phyloP scores from a whole-genome alignment of 2,329 filamentous ascomycete genomes.

The Fusarium coicis region DNA sequence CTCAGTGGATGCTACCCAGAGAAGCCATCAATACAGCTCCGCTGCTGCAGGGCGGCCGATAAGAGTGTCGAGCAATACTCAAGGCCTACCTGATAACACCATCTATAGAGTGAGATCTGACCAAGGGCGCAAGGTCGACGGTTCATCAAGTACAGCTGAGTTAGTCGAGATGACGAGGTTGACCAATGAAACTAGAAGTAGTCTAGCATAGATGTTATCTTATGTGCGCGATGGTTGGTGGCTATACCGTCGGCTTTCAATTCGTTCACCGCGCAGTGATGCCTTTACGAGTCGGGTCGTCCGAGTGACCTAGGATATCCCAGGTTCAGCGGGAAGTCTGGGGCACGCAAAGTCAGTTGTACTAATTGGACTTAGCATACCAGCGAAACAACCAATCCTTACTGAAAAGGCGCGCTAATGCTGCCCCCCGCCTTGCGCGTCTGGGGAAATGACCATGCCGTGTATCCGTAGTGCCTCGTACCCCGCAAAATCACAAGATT shows the following conservation, averaged over 20 bases:
- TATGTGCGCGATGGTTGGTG: fast-evolving
- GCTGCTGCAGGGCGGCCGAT: background rate
- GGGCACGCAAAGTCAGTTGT: too few species aligned
- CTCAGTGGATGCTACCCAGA: background rate
- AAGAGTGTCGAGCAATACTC: background rate
- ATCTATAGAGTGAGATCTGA: background rate
- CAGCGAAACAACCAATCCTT: too few species aligned
- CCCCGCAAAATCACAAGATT: background rate
- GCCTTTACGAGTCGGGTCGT: background rate
- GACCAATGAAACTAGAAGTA: background rate
- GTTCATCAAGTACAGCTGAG: constrained; percentile 2
- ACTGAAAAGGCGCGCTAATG: too few species aligned
- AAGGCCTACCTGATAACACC: background rate
- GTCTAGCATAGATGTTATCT: background rate
- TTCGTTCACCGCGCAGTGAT: too few species aligned
- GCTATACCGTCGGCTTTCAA: background rate
- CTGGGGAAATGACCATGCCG: background rate
- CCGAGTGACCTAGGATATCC: background rate
- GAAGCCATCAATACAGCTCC: background rate
- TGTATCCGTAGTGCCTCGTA: background rate
- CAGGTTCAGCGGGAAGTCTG: background rate
- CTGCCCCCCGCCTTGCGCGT: fast-evolving
- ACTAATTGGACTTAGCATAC: too few species aligned
- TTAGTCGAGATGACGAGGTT: constrained; percentile 4
- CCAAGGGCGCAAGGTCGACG: background rate